phyloP scores from a whole-genome alignment of 768 basidiomycete species.

The Auricularia heimuer region DNA sequence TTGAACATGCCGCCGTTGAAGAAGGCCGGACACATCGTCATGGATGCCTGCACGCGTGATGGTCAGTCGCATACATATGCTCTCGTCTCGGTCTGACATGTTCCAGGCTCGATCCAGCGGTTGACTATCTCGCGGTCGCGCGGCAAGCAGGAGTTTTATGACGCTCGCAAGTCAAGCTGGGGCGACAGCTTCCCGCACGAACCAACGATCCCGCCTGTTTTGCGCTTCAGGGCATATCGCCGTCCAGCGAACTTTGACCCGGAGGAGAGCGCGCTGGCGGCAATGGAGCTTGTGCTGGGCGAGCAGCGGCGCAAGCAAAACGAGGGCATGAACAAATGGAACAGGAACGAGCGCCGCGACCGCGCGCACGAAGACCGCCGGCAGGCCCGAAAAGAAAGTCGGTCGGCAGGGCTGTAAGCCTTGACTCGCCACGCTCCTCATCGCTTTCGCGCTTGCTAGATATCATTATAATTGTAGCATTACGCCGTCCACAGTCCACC shows the following conservation, averaged over 20 bases:
- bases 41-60: conserved; percentile 79
- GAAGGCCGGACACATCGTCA: conserved; percentile 79
- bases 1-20: conserved; percentile 89
- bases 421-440: not conserved
- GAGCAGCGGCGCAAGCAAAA: not conserved
- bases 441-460: not conserved
- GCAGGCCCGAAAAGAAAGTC: not conserved
- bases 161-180: conserved; percentile 88
- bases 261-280: not conserved
- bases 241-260: not conserved
- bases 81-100: conserved; percentile 4
- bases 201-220: conserved; percentile 67
- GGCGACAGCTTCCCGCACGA: conserved; percentile 92
- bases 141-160: conserved; percentile 91
- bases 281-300: not conserved
- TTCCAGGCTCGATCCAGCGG: conserved; percentile 81
- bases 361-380: not conserved
- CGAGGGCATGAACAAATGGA: not conserved
- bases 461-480: not conserved
- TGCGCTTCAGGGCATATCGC: conserved; percentile 31
- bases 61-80: conserved; percentile 38
- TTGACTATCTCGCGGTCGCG: conserved; percentile 87
- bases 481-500: not conserved
- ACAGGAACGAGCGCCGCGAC: not conserved
- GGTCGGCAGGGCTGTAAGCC: not conserved